Evolutionary conservation across 2,329 filamentous ascomycete species (phyloP).

Genomic region (Cercospora citrullina): DNA sequence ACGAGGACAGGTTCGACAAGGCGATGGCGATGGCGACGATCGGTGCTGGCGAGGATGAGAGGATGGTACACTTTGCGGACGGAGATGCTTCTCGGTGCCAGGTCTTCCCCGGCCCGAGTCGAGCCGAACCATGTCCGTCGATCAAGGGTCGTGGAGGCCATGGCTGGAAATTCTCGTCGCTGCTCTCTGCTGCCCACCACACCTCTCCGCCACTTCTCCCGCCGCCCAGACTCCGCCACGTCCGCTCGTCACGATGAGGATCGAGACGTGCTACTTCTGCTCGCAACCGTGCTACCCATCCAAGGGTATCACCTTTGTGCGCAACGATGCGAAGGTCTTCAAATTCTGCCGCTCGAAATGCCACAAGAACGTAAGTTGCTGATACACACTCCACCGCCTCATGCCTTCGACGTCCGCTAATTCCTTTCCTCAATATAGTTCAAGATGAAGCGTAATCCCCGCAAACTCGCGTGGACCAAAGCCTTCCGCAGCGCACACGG

Average conservation of each 20-base stretch:
- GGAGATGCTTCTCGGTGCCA: background rate
- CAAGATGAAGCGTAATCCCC: slow-evolving; percentile 97
- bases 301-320: slow-evolving; percentile 66
- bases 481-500: slow-evolving; percentile 80
- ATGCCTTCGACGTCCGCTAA: background rate
- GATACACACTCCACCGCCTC: background rate
- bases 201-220: background rate
- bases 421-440: slow-evolving; percentile 54
- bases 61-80: background rate
- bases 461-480: slow-evolving; percentile 97
- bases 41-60: background rate
- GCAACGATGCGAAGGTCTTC: slow-evolving; percentile 66
- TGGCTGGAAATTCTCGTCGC: slow-evolving; percentile 2
- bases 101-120: background rate
- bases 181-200: background rate
- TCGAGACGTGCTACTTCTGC: slow-evolving; percentile 72
- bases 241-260: slow-evolving; percentile 40
- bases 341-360: slow-evolving; percentile 68
- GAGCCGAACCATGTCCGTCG: slow-evolving; percentile 1
- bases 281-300: slow-evolving; percentile 66
- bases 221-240: background rate
- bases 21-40: background rate
- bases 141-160: background rate
- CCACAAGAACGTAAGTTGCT: slow-evolving; percentile 56
- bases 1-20: background rate